These are phyloP conservation scores for Diaporthe vaccinii DNA, from an alignment of 2,329 filamentous ascomycete genomes.

Conservation along the genomic window DNA sequence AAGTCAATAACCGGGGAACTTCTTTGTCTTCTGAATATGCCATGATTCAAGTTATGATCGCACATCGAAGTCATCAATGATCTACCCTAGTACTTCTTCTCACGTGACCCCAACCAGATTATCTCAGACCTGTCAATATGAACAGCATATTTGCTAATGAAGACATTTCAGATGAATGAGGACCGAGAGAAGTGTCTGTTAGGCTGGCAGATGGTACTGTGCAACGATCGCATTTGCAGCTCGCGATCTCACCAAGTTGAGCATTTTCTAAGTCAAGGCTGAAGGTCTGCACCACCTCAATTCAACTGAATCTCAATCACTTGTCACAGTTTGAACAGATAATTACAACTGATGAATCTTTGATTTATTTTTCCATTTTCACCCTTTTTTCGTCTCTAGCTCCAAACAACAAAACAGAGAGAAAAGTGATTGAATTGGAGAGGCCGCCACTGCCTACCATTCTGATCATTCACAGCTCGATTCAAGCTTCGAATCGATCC, in stretches of 20 bases:
- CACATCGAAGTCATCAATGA: neutral
- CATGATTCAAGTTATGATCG: neutral
- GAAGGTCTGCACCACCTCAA: neutral
- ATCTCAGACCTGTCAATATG: neutral
- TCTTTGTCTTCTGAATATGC: too few species aligned
- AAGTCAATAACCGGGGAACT: too few species aligned
- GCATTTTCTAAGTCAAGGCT: neutral
- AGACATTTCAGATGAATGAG: neutral
- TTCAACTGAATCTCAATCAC: neutral
- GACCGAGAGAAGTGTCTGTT: neutral
- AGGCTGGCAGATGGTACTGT: neutral
- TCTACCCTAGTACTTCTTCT: neutral
- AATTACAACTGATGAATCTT: neutral
- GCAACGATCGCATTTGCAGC: neutral
- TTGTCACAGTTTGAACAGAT: accelerated
- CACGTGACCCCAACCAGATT: neutral
- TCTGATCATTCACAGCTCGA: neutral
- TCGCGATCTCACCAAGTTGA: neutral
- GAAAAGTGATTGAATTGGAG: too few species aligned
- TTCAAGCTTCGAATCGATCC: neutral
- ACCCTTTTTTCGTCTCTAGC: too few species aligned
- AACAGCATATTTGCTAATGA: neutral
- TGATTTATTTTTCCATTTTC: too few species aligned
- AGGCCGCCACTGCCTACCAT: neutral
- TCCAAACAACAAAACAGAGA: too few species aligned